phyloP scores from a whole-genome alignment of 164 flowering plant genomes.

The Saururus chinensis region DNA sequence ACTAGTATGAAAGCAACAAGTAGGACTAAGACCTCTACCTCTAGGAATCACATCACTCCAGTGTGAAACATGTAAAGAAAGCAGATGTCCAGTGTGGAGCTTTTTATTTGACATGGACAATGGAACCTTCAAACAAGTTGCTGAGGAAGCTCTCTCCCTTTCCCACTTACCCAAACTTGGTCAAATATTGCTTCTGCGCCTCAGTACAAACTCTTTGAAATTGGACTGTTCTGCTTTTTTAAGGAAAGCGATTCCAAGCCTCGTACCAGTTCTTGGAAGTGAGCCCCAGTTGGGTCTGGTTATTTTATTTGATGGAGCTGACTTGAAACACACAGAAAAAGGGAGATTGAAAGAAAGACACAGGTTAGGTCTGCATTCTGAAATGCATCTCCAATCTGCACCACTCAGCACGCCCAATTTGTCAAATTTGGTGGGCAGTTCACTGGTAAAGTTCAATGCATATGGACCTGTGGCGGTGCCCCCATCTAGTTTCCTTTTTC shows the following conservation, averaged over 20 bases:
- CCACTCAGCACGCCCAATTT: neutral
- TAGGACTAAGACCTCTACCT: neutral
- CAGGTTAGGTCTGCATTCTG: no score
- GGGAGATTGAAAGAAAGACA: no score
- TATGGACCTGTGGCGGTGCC: no score
- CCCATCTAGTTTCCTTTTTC: no score
- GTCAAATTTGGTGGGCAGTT: neutral
- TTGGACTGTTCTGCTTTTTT: neutral
- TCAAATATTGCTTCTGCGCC: neutral
- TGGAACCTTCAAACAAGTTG: neutral
- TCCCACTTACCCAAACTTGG: neutral
- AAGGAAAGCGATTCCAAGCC: neutral
- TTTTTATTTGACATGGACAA: neutral
- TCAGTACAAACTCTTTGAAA: neutral
- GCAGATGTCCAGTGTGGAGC: neutral
- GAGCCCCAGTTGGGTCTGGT: neutral
- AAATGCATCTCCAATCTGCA: no score
- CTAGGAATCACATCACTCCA: neutral
- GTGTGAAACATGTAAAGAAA: neutral
- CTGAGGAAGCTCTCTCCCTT: neutral
- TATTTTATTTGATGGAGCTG: no score
- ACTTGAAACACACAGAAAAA: no score
- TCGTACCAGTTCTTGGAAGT: neutral
- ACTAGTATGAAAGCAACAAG: neutral
- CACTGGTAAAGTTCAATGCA: no score